Evolutionary conservation across 2,329 filamentous ascomycete species (phyloP), one percentile per base, ranked within the genome.

Genomic region (Metarhizium brunneum): DNA sequence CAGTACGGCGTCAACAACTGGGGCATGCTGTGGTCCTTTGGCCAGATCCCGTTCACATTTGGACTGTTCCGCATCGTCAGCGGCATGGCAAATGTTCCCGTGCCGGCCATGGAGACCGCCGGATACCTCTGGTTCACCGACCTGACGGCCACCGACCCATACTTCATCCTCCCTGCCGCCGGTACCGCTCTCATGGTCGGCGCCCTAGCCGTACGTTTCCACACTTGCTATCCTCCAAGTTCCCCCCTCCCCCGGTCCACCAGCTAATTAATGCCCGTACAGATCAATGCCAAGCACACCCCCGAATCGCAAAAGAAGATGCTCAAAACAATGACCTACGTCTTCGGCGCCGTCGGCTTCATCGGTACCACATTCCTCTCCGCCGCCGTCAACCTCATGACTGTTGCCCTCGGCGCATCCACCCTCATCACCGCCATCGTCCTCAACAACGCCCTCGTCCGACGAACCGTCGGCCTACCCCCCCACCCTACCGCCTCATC

Each of bases 111-210:
- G 60, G 81, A 88, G 63, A 74, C 73, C 1, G 88, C 88, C 36
- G 86, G 88, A 2, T 72, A 85, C 40, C 72, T 85, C 45, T 99
- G 94, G 94, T 81, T 97, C 61, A 72, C 75, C 2, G 88, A 97
- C 68, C 71, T 99, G 59, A 86, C 90, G 0, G 66, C 84, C 25
- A 69, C 81, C 2, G 94, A 99, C 69, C 92, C 94, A 0, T 86
- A 79, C 64, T 92, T 82, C 62, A 69, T 94, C 45, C 73, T 97
- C 36, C 94, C 94, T 2, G 59, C 83, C 2, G 56, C 78, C 1
- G 83, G 84, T 3, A 79, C 84, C 1, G 69, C 66, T 7, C 65
- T 83, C 54, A 79, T 87, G 69, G 81, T 79, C 61, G 61, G 75
- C 32, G 78, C 83, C 52, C 72, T 90, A 56, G 77, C 76, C 55